Base-by-base conservation (phyloP, 768 basidiomycete species). In the Leccinellum rugosiceps region DNA sequence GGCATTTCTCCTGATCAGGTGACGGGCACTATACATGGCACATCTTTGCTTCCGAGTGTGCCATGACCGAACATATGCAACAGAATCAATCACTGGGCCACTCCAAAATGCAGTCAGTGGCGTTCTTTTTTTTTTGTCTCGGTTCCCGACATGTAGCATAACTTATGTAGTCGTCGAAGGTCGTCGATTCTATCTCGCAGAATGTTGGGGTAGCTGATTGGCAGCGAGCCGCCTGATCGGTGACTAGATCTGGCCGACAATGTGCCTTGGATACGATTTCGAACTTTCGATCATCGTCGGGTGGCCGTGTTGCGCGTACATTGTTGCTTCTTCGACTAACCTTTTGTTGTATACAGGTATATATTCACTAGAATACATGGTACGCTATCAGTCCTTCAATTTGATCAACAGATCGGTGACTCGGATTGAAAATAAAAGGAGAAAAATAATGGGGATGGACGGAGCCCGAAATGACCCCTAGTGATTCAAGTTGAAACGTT, bases 11-110 rank as follows among this genome's bases (percentile, higher is more conserved):
- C 15, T 35, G 34, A 35, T 35, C 34, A 17, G 15, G 34, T 35
- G 9, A 32, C 13, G 32, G 13, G 32, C 32, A 14, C 32, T 25
- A 7, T 19, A 26, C 3, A 31, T 30, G 74, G 76, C 15, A 58
- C 72, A 2, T 74, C 72, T 2, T 66, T 72, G 17, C 74, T 75
- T 21, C 69, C 77, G 53, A 74, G 75, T 64, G 68, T 11, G 45
- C 54, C 15, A 64, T 74, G 55, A 63, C 67, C 8, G 69, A 76
- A 52, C 43, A 51, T 25, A 14, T 17, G 45, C 45, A 43, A 43
- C 19, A 19, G n/a, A 19, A 41, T 19, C 10, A n/a, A 38, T 38
- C 9, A 31, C 1, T 31, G 38, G 4, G 19, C 19, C 41, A 19
- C 41, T 19, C 19, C 41, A 19, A 10, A 43, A 43, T 43, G 41